Evolutionary conservation across 345 rosid species (phyloP), one percentile per base, ranked within the genome.

Genomic region (Mercurialis annua): DNA sequence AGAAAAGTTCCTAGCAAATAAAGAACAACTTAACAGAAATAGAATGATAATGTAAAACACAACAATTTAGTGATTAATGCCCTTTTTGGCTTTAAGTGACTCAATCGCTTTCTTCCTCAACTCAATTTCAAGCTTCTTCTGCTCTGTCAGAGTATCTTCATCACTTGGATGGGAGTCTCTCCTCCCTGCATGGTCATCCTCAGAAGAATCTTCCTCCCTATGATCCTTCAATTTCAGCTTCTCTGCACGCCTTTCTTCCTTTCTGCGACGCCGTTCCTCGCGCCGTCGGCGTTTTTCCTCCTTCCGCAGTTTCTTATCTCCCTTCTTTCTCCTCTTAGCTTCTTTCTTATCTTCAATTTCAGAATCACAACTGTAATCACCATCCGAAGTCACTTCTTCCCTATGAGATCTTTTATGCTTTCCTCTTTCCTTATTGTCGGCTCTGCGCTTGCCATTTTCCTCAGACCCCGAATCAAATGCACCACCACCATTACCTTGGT

Each of bases 71-170:
- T 62, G 74, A 73, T 71, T 79, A 50, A 75, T 77, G 73, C 86
- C 88, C 89, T 85, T 95, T 92, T 95, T 95, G 53, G 99, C 99
- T 85, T 95, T 95, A 57, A 89, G 73, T 43, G 96, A 82, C 75
- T 95, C 98, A 0, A 95, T 82, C 52, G 99, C 99, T 83, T 87
- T 92, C 84, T 87, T 82, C 82, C 97, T 81, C 71, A 95, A 56
- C 83, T 95, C 98, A 65, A 90, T 83, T 83, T 95, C 99, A 66
- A 95, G 98, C 77, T 78, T 80, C 81, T 82, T 88, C 78, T 86
- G 92, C 70, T 88, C 86, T 33, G 82, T 64, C 38, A 80, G 81
- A 59, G 74, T 64, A 68, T 73, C 85, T 46, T 82, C 89, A 34
- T 73, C 78, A 64, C 74, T 81, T 11, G 62, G 69, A 80, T 10